Base-by-base conservation (phyloP, 1,139 yeast species). In the Yamadazyma jaroonii region DNA sequence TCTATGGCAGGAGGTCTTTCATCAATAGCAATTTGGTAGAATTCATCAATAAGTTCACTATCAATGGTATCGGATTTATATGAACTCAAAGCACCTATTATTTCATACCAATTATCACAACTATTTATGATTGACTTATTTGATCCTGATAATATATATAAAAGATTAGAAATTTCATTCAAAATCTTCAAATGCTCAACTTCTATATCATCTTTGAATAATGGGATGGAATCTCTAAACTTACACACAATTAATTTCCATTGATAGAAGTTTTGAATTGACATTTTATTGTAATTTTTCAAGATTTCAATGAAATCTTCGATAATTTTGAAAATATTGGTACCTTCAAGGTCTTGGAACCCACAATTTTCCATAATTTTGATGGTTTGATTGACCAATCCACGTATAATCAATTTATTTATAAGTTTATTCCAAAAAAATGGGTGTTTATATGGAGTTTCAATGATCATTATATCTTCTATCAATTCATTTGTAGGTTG, bases 81-180 rank as follows among this genome's bases (percentile, higher is more conserved):
- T 37, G 80, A 64, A 21, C 80, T 64, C 30, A 83, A 70, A 1
- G 86, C 83, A 33, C 78, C 67, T 33, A 79, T 69, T 13, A 81
- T 70, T 52, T 86, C 95, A 55, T 80, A 84, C 96, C 96, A 87
- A 1, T 75, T 62, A 6, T 64, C 62, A 25, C 83, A 69, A 39
- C 59, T 64, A 11, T 61, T 62, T 2, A 76, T 54, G 20, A 81
- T 79, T 0, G 79, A 62, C 31, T 68, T 67, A 9, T 75, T 71
- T 36, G 75, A 69, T 1, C 90, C 90, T 2, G 80, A 67, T 38
- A 76, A 50, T 4, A 74, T 63, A 28, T 67, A 58, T 2, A 74
- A 48, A 25, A 77, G 48, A 36, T 73, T 77, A 39, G 60, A 59
- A 11, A 77, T 56, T 46, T 72, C 77, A 29, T 61, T 53, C 4